Base-by-base conservation (phyloP, 768 basidiomycete genomes). In the Suillus variegatus region DNA sequence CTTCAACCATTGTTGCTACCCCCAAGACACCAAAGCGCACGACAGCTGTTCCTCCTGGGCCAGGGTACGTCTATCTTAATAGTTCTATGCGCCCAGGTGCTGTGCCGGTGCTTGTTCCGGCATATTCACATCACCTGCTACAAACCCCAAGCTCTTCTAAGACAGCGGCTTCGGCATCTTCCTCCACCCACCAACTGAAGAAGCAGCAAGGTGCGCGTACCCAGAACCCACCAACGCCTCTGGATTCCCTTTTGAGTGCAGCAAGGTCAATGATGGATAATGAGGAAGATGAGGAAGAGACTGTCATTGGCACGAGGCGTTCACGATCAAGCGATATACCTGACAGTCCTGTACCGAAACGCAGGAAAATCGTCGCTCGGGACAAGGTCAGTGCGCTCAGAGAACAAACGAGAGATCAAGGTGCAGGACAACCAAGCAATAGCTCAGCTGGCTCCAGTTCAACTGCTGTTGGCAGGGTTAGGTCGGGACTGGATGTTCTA, bases 401-500 rank as follows among this genome's bases (percentile, higher is more conserved):
- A 35, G 63, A 66, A 18, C 58, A 60, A 28, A 25, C 58, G 1
- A 32, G 18, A 43, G 58, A 60, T 32, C 41, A 43, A 28, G 25
- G 25, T 60, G 41, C 41, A 60, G 28, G 40, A 43, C 58, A 43
- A 6, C 64, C 55, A 28, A 28, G 66, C 4, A 61, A 38, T 55
- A 65, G 58, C 55, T 7, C 49, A 8, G 41, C 65, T 32, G 25
- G 35, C 13, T 35, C 61, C 10, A 40, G 36, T 6, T 47, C 67
- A 6, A 44, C 65, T 52, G 32, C 63, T 57, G 57, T 18, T 35
- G 72, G 70, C 40, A 69, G 80, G 57, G 75, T 82, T 55, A 78
- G 76, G 66, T 85, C 85, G 66, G 90, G 87, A 8, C 77, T 92
- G 70, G 89, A 92, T 69, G 89, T 92, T 9, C 77, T 92, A 41